Base-by-base conservation (phyloP, 441 rosid genomes). In the Syzygium syzygioides region DNA sequence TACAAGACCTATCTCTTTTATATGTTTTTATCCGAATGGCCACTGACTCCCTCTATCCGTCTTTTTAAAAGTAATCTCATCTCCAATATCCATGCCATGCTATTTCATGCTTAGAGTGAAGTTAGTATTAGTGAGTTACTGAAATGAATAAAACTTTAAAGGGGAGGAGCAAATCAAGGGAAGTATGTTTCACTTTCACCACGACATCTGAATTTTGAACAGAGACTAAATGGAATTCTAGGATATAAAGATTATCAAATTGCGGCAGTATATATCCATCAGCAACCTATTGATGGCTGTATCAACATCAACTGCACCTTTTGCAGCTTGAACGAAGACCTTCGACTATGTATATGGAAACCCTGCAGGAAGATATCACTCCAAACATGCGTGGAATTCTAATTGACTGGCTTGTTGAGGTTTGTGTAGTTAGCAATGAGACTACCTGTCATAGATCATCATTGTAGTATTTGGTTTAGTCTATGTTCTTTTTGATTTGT, bases 371-470 rank as follows among this genome's bases (percentile, higher is more conserved):
- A 89, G 99, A 96, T 91, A 94, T 97, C 86, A 92, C 91, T 83
- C 93, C 98, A 86, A 90, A 71, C 93, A 97, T 97, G 99, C 93
- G 99, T 57, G 95, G 93, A 89, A 95, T 96, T 90, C 92, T 96
- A 88, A 93, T 98, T 88, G 99, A 96, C 90, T 98, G 99, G 99
- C 95, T 98, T 87, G 97, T 98, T 55, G 99, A 98, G 98, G 99
- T 96, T 89, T 90, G 95, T 92, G 60, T 26, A 54, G 66, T 45
- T 87, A 10, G 52, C 83, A 76, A 32, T 30, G 54, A 76, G n/a
- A 76, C 41, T 23, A 41, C 52, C 83, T 76, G 83, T 76, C 30
- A 41, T 41, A 23, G n/a, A 76, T 76, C 52, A 37, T 25, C 83
- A 41, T 0, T 76, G 83, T 26, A 41, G 17, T 12, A 13, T 76